Evolutionary conservation across 2,329 filamentous ascomycete genomes (phyloP).

Genomic region (Arthrinium puccinioides): DNA sequence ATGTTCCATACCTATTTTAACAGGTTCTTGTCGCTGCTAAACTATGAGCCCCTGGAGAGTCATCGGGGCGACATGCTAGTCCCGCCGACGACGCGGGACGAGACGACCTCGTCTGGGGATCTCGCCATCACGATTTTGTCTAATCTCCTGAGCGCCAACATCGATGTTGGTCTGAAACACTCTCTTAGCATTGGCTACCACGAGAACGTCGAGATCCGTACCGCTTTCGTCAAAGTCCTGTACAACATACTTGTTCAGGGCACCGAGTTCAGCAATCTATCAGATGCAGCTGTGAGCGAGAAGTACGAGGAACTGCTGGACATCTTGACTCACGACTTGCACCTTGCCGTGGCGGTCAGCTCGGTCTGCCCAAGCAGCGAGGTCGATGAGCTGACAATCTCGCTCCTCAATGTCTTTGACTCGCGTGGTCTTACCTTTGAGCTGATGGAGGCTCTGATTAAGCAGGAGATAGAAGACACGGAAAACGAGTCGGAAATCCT

Average conservation of each 20-base stretch:
- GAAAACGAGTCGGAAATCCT: constrained; percentile 63
- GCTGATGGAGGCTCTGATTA: constrained; percentile 58
- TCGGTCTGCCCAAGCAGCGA: constrained; percentile 60
- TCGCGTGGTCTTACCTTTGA: constrained; percentile 56
- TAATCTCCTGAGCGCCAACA: constrained; percentile 63
- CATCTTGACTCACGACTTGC: constrained; percentile 56
- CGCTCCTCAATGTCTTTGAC: constrained; percentile 63
- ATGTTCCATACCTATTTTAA: constrained; percentile 70
- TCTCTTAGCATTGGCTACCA: constrained; percentile 65
- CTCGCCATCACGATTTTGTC: constrained; percentile 61
- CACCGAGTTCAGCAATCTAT: constrained; percentile 62
- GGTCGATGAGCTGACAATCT: constrained; percentile 62
- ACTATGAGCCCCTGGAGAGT: constrained; percentile 43
- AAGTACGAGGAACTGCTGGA: constrained; percentile 61
- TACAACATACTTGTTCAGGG: constrained; percentile 67
- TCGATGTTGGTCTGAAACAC: constrained; percentile 64
- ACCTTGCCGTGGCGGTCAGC: constrained; percentile 56
- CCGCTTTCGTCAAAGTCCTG: constrained; percentile 62
- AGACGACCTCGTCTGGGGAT: constrained; percentile 48
- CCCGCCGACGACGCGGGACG: constrained; percentile 39
- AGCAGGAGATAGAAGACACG: constrained; percentile 62
- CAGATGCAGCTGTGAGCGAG: constrained; percentile 59
- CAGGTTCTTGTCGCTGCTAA: constrained; percentile 58
- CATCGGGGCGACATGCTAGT: constrained; percentile 33
- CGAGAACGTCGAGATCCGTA: constrained; percentile 61